Percentiles rank a stretch among this genome's conserved stretches.
These are phyloP conservation scores for Narthecium ossifragum DNA, from an alignment of 106 monocot genomes.

Conservation along the genomic window DNA sequence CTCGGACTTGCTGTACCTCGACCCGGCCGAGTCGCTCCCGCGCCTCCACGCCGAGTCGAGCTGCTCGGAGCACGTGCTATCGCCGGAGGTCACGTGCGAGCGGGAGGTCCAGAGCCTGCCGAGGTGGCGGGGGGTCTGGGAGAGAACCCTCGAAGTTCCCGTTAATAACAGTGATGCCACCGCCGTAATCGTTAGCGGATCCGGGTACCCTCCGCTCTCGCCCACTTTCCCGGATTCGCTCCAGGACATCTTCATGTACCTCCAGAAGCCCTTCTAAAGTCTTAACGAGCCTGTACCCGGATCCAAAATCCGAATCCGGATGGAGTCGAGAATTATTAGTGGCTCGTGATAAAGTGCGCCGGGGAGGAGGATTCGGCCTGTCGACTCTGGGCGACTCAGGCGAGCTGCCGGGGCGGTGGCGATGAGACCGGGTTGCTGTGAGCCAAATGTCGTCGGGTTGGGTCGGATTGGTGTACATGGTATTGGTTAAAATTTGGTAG, in stretches of 20 bases:
- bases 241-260: slow-evolving; percentile 62
- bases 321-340: background rate
- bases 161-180: slow-evolving; percentile 12
- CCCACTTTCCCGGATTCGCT: slow-evolving; percentile 33
- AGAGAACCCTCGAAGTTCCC: slow-evolving; percentile 25
- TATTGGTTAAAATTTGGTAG: too few relatives aligned
- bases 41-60: slow-evolving; percentile 55
- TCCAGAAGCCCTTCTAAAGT: slow-evolving; percentile 64
- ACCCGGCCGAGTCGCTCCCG: slow-evolving; percentile 47
- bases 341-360: slow-evolving; percentile 2
- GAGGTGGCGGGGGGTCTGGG: slow-evolving; percentile 30
- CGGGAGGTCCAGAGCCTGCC: slow-evolving; percentile 74
- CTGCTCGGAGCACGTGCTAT: slow-evolving; percentile 46
- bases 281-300: background rate
- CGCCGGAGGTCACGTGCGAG: slow-evolving; percentile 51
- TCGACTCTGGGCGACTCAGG: slow-evolving; percentile 10
- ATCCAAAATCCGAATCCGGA: too few relatives aligned
- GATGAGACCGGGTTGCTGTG: background rate
- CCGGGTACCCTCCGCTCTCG: slow-evolving; percentile 13
- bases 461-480: too few relatives aligned
- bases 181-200: too few relatives aligned
- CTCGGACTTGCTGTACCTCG: slow-evolving; percentile 24
- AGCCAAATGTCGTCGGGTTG: too few relatives aligned
- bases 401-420: slow-evolving; percentile 12
- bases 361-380: background rate